Conservation (phyloP, 805 yeast genomes). For the Cyberlindnera americana region DNA sequence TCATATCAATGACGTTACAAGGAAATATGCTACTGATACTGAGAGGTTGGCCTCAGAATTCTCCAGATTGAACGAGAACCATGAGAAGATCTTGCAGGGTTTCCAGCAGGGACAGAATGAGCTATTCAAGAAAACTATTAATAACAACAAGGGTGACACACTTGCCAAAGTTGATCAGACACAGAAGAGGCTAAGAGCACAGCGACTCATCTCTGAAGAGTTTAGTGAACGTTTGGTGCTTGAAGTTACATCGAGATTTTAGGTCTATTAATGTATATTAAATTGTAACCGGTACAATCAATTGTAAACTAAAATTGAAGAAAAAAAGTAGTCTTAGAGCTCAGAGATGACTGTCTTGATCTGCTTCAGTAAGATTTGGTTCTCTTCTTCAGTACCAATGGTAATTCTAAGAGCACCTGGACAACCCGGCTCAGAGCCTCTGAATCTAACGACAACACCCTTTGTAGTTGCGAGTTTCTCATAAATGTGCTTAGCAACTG, state of each 20-base stretch:
- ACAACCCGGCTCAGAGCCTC: conserved; percentile 91
- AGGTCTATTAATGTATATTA: conserved; percentile 3
- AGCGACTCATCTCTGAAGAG: conserved; percentile 6
- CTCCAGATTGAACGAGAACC: conserved; percentile 20
- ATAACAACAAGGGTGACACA: conserved; percentile 13
- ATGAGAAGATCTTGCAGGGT: conserved; percentile 18
- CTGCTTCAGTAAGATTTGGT: conserved; percentile 49
- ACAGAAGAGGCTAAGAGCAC: conserved; percentile 9
- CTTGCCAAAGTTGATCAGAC: conserved; percentile 18
- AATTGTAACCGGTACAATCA: conserved; percentile 2
- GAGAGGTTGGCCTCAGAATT: conserved; percentile 19
- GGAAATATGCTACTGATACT: conserved; percentile 20
- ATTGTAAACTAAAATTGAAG: too few relatives aligned
- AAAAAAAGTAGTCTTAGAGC: conserved; percentile 1
- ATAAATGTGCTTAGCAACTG: conserved; percentile 64
- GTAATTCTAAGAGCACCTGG: conserved; percentile 84
- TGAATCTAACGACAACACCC: conserved; percentile 81
- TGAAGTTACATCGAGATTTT: conserved; percentile 16
- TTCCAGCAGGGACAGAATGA: conserved; percentile 6
- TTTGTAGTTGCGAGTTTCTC: conserved; percentile 64
- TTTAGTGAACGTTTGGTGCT: conserved; percentile 9
- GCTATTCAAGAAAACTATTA: conserved; percentile 4
- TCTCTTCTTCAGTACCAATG: conserved; percentile 80
- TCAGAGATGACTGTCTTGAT: conserved; percentile 36
- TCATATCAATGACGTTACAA: conserved; percentile 16